Conservation (phyloP, 176 grass and related monocot species). For the Carex kokanica region DNA sequence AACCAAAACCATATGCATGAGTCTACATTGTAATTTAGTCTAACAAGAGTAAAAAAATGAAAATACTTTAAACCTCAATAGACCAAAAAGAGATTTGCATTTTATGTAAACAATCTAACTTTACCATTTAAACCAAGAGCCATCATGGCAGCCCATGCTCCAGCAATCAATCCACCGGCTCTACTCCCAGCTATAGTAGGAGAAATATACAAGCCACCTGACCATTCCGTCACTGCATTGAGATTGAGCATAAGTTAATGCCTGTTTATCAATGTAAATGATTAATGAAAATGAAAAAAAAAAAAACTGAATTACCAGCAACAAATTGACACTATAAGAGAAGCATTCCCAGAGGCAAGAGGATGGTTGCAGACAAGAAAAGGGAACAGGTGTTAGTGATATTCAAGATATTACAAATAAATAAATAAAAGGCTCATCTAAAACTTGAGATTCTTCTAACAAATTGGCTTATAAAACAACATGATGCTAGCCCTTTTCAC, state of each 20-base stretch:
- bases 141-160: constrained; percentile 98
- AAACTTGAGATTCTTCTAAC: neutral
- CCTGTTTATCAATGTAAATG: neutral
- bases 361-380: neutral
- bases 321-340: constrained; percentile 86
- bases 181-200: constrained; percentile 96
- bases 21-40: neutral
- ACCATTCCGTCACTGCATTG: constrained; percentile 89
- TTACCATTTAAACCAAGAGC: constrained; percentile 83
- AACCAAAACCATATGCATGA: neutral
- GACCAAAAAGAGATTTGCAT: neutral
- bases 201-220: constrained; percentile 89
- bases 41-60: neutral
- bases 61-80: neutral
- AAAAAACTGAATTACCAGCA: constrained; percentile 59
- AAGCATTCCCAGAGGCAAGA: constrained; percentile 32
- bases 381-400: constrained; percentile 18
- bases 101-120: neutral
- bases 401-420: constrained; percentile 25
- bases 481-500: neutral
- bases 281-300: constrained; percentile 9
- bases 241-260: constrained; percentile 9
- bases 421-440: constrained; percentile 8
- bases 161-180: constrained; percentile 81
- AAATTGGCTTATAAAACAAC: neutral